Evolutionary conservation across 140 eudicot species (phyloP).

Genomic region (Stevia rebaudiana): DNA sequence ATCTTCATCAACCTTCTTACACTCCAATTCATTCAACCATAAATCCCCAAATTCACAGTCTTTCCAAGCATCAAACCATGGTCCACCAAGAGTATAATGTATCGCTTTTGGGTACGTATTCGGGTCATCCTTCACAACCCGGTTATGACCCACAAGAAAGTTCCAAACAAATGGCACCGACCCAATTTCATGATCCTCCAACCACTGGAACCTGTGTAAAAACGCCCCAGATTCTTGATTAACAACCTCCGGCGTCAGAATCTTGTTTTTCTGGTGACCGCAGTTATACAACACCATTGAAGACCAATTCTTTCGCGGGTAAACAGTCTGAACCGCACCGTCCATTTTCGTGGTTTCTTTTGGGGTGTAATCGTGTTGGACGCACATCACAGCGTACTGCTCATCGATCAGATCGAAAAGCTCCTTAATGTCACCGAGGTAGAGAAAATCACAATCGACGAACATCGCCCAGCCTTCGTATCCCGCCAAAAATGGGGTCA

Average conservation of each 20-base stretch:
- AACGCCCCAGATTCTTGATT: slow-evolving; percentile 71
- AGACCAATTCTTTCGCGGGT: slow-evolving; percentile 93
- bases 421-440: slow-evolving; percentile 63
- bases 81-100: slow-evolving; percentile 94
- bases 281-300: slow-evolving; percentile 97
- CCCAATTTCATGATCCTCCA: slow-evolving; percentile 87
- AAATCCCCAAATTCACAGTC: slow-evolving; percentile 79
- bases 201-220: slow-evolving; percentile 87
- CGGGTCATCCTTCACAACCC: slow-evolving; percentile 56
- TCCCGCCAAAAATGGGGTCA: slow-evolving; percentile 65
- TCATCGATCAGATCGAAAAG: slow-evolving; percentile 65
- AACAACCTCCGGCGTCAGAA: slow-evolving; percentile 77
- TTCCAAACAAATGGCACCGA: slow-evolving; percentile 91
- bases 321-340: slow-evolving; percentile 88
- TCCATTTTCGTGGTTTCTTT: slow-evolving; percentile 96
- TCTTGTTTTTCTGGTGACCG: slow-evolving; percentile 66
- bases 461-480: slow-evolving; percentile 95
- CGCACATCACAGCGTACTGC: slow-evolving; percentile 84
- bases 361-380: slow-evolving; percentile 88
- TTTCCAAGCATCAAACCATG: slow-evolving; percentile 97
- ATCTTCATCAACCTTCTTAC: not conserved
- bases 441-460: slow-evolving; percentile 90
- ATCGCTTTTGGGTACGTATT: slow-evolving; percentile 74
- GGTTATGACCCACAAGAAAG: slow-evolving; percentile 89
- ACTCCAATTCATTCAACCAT: not conserved